Percentiles rank a stretch among this genome's conserved stretches.
Evolutionary conservation across 1,284 basidiomycete species (phyloP).

Genomic region (Naganishia sp.): DNA sequence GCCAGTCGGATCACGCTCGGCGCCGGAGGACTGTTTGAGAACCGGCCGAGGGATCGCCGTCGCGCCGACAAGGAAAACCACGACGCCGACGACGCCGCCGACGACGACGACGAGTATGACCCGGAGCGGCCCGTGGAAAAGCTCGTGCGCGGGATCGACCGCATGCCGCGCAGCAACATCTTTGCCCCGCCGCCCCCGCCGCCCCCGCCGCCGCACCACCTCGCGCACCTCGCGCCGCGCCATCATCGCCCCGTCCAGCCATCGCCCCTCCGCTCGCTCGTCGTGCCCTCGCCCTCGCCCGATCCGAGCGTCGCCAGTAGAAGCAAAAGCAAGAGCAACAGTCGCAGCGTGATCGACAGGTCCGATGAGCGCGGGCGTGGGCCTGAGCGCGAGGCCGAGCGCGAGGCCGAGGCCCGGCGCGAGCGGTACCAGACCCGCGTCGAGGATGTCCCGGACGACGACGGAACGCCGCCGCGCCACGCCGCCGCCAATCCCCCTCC

Average conservation of each 20-base stretch:
- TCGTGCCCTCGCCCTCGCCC: conserved; percentile 1
- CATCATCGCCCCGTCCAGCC: conserved; percentile 30
- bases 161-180: conserved; percentile 32
- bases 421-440: background rate
- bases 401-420: no score
- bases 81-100: conserved; percentile 51
- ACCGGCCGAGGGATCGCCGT: background rate
- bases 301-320: conserved; percentile 8
- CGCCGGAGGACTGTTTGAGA: conserved; percentile 65
- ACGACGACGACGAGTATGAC: conserved; percentile 77
- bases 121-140: conserved; percentile 76
- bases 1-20: conserved; percentile 80
- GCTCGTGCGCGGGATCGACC: conserved; percentile 49
- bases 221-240: background rate
- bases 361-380: no score
- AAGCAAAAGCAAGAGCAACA: background rate
- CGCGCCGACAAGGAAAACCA: conserved; percentile 38
- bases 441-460: background rate
- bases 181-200: background rate
- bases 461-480: background rate
- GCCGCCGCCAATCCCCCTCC: conserved; percentile 1
- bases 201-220: background rate
- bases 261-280: conserved; percentile 28
- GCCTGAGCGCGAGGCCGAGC: no score
- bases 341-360: background rate